Evolutionary conservation across 352 stramenopile genomes (phyloP), one percentile per base, ranked within the genome.

Genomic region (Phytophthora constricta): DNA sequence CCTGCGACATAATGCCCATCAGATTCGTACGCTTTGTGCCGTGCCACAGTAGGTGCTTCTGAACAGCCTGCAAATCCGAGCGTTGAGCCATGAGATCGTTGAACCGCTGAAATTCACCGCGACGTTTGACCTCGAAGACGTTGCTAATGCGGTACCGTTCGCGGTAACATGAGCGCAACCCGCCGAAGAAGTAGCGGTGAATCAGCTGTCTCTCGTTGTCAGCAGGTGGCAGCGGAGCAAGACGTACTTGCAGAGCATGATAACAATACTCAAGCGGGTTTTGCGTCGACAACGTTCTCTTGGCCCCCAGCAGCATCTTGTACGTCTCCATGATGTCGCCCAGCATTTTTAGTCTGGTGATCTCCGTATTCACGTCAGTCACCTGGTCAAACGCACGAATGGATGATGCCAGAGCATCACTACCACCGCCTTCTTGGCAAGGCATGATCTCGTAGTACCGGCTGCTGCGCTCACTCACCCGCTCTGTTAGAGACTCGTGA

Each of bases 241-340:
- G 58, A 28, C 79, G 77, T 17, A 95, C 79, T 74, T 92, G 86
- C 59, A 94, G 50, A 8, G 86, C 79, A 20, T 90, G 70, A 54
- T 91, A 90, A 61, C 86, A 94, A 49, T 94, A 94, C n/a, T 94
- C 86, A 5, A 94, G 62, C 19, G 86, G 86, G 46, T 94, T 79
- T 4, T 60, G 62, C 8, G 45, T 65, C 23, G 39, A 17, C 17
- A 62, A 25, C 14, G 65, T 47, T 5, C 58, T 60, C 53, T 91
- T 94, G 0, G 86, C 84, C 0, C 82, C 86, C 0, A 94, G 55
- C 1, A 94, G 34, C 56, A 94, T 90, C 58, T 94, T 90, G 75
- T 91, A 92, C n/a, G 80, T 84, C 51, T 84, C 66, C 55, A 87
- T 83, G 39, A 94, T 90, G 56, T 91, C 82, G 23, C 89, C 73